Base-by-base conservation (phyloP, 441 rosid genomes). In the Adansonia grandidieri region DNA sequence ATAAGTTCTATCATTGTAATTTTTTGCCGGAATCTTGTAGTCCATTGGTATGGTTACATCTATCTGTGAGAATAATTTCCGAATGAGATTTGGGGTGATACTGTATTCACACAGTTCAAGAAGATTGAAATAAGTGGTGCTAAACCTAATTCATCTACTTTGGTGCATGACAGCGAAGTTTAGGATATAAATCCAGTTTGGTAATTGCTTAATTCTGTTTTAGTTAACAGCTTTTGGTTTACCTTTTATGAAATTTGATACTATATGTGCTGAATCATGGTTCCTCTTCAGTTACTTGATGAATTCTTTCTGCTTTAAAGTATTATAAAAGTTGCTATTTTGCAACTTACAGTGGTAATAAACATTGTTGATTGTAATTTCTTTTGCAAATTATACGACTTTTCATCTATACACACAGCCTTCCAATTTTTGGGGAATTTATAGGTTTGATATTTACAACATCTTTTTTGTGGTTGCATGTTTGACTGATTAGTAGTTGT, bases 61-160 rank as follows among this genome's bases (percentile, higher is more conserved):
- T 54, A 83, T 93, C 73, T 90, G 91, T 80, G 98, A 93, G 88
- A 93, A 89, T 86, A 91, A 86, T 80, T 79, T 89, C 78, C 99
- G 98, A 0, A 82, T 96, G 89, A 92, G 99, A 85, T 94, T 94
- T 86, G 99, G 99, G 75, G 91, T 96, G 77, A 83, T 96, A 57
- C 86, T 96, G 65, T 94, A 93, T 85, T 96, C 75, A 75, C 91
- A 37, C 85, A 91, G 74, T 80, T 91, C 74, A 88, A 89, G 87
- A 88, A 75, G 80, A 81, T 91, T 77, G 93, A 92, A 87, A 82
- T 77, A 65, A 86, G 80, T 71, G 89, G 89, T 83, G 94, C 89
- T 73, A 86, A 87, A 57, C 82, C 81, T 22, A 80, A 75, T 77
- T 84, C 86, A 78, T 79, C 77, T 83, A 75, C 81, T 63, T 73